phyloP scores from a whole-genome alignment of 2,329 filamentous ascomycete species.

The Pleoardoris graminearum region DNA sequence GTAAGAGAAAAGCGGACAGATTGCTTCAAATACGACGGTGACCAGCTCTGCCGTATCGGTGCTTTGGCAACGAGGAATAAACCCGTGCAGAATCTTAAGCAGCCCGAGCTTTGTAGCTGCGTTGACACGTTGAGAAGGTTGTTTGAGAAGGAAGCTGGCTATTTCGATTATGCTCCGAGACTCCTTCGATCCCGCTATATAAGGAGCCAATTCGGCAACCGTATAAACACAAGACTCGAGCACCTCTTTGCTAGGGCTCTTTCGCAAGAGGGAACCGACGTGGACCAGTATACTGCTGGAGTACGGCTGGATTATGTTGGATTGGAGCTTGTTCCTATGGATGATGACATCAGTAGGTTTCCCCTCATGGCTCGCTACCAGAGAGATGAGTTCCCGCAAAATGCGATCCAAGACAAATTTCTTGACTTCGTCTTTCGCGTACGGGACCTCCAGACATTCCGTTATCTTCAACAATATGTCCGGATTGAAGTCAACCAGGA shows the following conservation, averaged over 20 bases:
- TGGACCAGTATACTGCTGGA: conserved; percentile 66
- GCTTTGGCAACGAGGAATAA: conserved; percentile 68
- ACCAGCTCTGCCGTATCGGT: conserved; percentile 62
- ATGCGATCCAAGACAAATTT: conserved; percentile 75
- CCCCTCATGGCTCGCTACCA: conserved; percentile 19
- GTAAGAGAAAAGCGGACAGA: conserved; percentile 84
- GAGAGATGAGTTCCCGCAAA: conserved; percentile 55
- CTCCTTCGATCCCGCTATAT: conserved; percentile 53
- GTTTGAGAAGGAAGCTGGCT: conserved; percentile 77
- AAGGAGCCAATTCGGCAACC: conserved; percentile 68
- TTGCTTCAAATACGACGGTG: conserved; percentile 69
- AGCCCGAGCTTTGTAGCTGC: conserved; percentile 82
- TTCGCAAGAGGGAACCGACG: conserved; percentile 58
- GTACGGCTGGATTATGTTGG: conserved; percentile 62
- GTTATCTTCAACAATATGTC: conserved; percentile 70
- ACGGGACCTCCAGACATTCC: conserved; percentile 70
- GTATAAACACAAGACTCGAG: conserved; percentile 78
- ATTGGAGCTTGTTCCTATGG: conserved; percentile 50
- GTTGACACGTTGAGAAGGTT: conserved; percentile 81
- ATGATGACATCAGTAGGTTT: conserved; percentile 55
- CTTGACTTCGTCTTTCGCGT: conserved; percentile 85
- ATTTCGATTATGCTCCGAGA: conserved; percentile 79
- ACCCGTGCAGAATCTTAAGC: conserved; percentile 77
- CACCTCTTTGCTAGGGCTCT: conserved; percentile 69
- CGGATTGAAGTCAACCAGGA: conserved; percentile 66